Conservation (phyloP, 192 early-diverging fungal genomes). For the Coemansia sp. region DNA sequence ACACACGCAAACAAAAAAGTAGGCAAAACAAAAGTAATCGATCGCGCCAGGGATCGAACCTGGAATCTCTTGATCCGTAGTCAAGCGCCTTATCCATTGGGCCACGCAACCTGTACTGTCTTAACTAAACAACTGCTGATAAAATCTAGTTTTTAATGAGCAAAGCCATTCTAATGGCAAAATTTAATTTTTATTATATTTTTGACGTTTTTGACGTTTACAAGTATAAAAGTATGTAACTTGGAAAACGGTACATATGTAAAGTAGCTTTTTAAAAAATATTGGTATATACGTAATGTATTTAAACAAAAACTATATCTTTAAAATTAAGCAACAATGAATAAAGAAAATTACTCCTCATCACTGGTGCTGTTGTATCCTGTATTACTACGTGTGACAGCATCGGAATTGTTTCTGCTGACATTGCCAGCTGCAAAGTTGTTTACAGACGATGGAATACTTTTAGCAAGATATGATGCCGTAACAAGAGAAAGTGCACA, state of each 20-base stretch:
- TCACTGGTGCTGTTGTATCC: background rate
- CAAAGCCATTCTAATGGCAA: no score
- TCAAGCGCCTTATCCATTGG: slow-evolving; percentile 26
- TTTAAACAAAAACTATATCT: no score
- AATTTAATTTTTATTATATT: no score
- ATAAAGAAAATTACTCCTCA: background rate
- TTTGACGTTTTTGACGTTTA: no score
- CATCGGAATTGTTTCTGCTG: background rate
- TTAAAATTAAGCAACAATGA: no score
- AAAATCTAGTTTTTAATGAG: no score
- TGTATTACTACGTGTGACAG: background rate
- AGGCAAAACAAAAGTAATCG: slow-evolving; percentile 8
- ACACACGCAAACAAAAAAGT: no score
- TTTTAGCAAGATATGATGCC: background rate
- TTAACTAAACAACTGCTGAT: no score
- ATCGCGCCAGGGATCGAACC: slow-evolving; percentile 21
- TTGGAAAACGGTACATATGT: no score
- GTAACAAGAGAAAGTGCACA: background rate
- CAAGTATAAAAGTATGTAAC: no score
- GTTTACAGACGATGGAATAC: slow-evolving; percentile 7
- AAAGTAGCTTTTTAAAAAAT: no score
- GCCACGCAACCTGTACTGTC: slow-evolving; percentile 8
- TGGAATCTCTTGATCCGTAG: slow-evolving; percentile 27
- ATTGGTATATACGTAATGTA: no score
- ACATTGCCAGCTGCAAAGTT: slow-evolving; percentile 3